Evolutionary conservation across 371 early-diverging fungal species (phyloP).

Genomic region (Mucor ambiguus): DNA sequence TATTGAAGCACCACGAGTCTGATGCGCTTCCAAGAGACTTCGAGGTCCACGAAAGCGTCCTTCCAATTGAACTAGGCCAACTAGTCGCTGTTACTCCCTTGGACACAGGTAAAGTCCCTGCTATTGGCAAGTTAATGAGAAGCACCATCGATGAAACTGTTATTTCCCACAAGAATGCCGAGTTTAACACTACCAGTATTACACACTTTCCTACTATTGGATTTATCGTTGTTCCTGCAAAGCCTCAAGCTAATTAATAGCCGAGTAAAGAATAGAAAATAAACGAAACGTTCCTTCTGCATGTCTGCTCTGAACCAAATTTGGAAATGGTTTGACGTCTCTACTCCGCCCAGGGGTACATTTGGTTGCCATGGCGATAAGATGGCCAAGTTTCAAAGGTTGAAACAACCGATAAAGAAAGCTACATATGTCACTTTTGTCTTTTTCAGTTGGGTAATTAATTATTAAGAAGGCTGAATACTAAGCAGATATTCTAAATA

Average conservation of each 20-base stretch:
- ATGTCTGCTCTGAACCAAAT: neutral
- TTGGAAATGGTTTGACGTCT: neutral
- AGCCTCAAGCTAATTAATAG: neutral
- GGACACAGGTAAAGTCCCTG: conserved; percentile 54
- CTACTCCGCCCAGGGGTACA: neutral
- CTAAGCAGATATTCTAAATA: no score
- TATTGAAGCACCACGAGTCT: conserved; percentile 11
- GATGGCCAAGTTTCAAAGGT: neutral
- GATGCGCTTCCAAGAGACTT: neutral
- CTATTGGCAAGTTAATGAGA: conserved; percentile 41
- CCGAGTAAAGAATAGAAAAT: no score
- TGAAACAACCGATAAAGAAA: no score
- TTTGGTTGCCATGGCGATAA: neutral
- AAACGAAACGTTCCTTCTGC: neutral
- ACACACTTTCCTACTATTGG: conserved; percentile 22
- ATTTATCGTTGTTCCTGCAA: conserved; percentile 14
- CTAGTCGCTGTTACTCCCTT: conserved; percentile 45
- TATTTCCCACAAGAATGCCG: conserved; percentile 29
- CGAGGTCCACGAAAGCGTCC: conserved; percentile 13
- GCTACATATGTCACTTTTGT: neutral
- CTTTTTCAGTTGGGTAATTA: no score
- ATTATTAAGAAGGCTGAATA: no score
- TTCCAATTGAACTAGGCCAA: conserved; percentile 40
- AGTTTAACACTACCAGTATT: conserved; percentile 10
- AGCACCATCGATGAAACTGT: conserved; percentile 33